Evolutionary conservation across 305 asterid genomes (phyloP).

Genomic region (Rubia peregrina): DNA sequence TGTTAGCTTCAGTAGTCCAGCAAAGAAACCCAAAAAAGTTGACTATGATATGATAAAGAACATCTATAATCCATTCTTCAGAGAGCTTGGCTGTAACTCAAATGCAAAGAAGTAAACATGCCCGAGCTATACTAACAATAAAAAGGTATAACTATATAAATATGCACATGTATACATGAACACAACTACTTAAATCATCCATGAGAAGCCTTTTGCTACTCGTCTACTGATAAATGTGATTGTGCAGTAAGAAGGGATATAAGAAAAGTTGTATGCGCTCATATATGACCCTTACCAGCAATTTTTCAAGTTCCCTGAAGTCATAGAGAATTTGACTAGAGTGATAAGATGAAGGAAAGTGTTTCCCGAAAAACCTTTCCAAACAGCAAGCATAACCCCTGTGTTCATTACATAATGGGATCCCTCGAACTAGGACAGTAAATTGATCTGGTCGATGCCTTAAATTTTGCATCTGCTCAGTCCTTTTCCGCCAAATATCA

Average conservation of each 20-base stretch:
- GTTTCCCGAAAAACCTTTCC: constrained; percentile 69
- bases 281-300: constrained; percentile 43
- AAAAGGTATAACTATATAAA: not conserved
- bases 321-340: constrained; percentile 79
- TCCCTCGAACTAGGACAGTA: constrained; percentile 88
- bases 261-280: not conserved
- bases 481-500: constrained; percentile 59
- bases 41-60: not conserved
- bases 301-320: constrained; percentile 54
- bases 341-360: constrained; percentile 63
- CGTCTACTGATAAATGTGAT: not conserved
- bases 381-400: constrained; percentile 66
- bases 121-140: not conserved
- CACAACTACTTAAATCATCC: not conserved
- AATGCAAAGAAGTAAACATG: not conserved
- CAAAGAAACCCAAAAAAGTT: not conserved
- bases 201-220: not conserved
- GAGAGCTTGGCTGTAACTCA: too few relatives aligned
- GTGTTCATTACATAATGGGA: constrained; percentile 78
- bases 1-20: not conserved
- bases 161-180: not conserved
- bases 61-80: not conserved
- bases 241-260: not conserved
- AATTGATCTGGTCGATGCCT: constrained; percentile 86
- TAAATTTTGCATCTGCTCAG: constrained; percentile 48